phyloP scores from a whole-genome alignment of 257 asterid genomes.

The Primulina huaijiensis region DNA sequence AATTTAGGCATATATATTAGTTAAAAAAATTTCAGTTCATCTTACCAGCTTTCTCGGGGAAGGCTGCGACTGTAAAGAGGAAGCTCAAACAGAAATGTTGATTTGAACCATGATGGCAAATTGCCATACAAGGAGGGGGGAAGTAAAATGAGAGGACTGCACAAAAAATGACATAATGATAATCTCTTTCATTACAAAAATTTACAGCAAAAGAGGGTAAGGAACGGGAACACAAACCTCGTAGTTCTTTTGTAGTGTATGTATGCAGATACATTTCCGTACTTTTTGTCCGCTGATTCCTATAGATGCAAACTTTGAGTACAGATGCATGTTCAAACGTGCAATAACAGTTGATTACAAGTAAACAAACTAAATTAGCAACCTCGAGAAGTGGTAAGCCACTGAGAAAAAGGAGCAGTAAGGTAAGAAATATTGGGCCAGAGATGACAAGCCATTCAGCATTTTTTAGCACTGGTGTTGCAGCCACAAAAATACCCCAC shows the following conservation, averaged over 20 bases:
- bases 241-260: conserved; percentile 69
- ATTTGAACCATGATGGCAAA: conserved; percentile 71
- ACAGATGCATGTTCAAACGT: conserved; percentile 2
- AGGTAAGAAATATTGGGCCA: conserved; percentile 76
- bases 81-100: conserved; percentile 69
- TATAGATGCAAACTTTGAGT: conserved; percentile 23
- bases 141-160: conserved; percentile 86
- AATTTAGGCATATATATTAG: neutral
- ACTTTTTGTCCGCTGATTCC: conserved; percentile 87
- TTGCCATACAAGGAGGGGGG: conserved; percentile 79
- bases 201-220: neutral
- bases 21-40: neutral
- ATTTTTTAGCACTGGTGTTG: conserved; percentile 72
- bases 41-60: conserved; percentile 75
- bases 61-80: conserved; percentile 80
- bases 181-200: neutral
- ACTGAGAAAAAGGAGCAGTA: conserved; percentile 80
- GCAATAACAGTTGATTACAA: neutral
- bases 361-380: neutral
- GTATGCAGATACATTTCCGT: conserved; percentile 58
- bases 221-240: conserved; percentile 46
- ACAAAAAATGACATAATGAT: conserved; percentile 20
- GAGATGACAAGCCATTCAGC: conserved; percentile 85
- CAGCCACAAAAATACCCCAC: conserved; percentile 96
- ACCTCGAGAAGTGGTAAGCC: conserved; percentile 97